Conservation (phyloP, 768 basidiomycete genomes). For the Coprinopsis sp. region DNA sequence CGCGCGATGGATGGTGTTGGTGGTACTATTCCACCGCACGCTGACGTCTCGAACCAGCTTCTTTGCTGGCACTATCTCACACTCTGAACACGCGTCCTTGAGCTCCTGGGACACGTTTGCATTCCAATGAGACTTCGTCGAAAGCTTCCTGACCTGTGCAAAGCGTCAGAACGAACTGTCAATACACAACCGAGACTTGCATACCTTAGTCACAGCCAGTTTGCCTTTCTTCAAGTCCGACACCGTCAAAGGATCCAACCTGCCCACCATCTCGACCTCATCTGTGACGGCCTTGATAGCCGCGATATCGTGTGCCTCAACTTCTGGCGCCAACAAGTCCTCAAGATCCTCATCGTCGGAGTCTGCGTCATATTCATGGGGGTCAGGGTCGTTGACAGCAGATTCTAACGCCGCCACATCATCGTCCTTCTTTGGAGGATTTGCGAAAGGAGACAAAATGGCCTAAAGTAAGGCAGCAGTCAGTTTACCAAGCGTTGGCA, state of each 20-base stretch:
- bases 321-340: slow-evolving; percentile 17
- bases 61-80: slow-evolving; percentile 5
- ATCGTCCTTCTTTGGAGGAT: no score
- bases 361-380: background rate
- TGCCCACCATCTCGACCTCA: slow-evolving; percentile 1
- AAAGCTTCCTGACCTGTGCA: slow-evolving; percentile 14
- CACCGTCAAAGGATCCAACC: background rate
- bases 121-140: slow-evolving; percentile 17
- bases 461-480: slow-evolving; percentile 11
- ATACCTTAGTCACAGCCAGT: slow-evolving; percentile 12
- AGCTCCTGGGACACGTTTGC: slow-evolving; percentile 15
- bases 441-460: slow-evolving; percentile 14
- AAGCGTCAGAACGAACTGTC: background rate
- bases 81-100: slow-evolving; percentile 4
- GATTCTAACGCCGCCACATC: no score
- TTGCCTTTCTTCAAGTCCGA: background rate
- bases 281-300: slow-evolving; percentile 11
- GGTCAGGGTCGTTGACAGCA: slow-evolving; percentile 2
- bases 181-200: background rate
- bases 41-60: slow-evolving; percentile 17
- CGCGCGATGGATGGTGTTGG: slow-evolving; percentile 15
- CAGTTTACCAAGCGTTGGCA: background rate
- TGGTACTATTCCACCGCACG: slow-evolving; percentile 23
- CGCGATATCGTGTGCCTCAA: slow-evolving; percentile 15
- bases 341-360: slow-evolving; percentile 6